Conservation (phyloP, 257 asterid genomes). For the Ocimum tenuiflorum region DNA sequence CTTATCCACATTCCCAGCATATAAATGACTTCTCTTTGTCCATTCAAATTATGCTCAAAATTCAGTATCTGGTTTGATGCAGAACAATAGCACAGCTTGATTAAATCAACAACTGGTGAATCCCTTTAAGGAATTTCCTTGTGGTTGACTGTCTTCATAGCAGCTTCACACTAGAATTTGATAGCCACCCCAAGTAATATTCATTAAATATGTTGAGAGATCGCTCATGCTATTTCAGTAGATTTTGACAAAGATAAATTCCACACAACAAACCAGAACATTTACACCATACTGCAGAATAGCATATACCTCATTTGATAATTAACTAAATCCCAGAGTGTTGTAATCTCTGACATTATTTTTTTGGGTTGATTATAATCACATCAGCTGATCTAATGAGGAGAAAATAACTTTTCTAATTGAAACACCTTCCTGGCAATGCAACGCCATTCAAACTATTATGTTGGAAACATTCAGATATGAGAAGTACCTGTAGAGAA, state of each 20-base stretch:
- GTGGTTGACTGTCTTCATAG: neutral
- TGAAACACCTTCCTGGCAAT: neutral
- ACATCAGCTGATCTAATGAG: neutral
- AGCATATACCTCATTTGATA: conserved; percentile 4
- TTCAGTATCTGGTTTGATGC: neutral
- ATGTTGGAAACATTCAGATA: neutral
- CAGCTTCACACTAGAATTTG: neutral
- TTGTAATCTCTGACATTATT: neutral
- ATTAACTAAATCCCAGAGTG: conserved; percentile 8
- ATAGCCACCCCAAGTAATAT: neutral
- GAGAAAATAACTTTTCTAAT: neutral
- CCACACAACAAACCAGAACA: neutral
- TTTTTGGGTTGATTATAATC: neutral
- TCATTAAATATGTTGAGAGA: neutral
- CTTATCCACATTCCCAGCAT: neutral
- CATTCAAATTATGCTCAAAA: conserved; percentile 2
- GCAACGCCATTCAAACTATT: neutral
- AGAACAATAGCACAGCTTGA: conserved; percentile 6
- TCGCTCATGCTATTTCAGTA: neutral
- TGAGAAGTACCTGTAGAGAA: conserved; percentile 73
- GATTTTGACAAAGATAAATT: neutral
- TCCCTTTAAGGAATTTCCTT: neutral
- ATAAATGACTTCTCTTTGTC: neutral
- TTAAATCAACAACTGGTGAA: neutral
- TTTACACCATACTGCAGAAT: neutral